A percentile compares a stretch with the other conserved stretches of the same genome.
Conservation (phyloP, 192 early-diverging fungal species). For the Coemansia sp. region DNA sequence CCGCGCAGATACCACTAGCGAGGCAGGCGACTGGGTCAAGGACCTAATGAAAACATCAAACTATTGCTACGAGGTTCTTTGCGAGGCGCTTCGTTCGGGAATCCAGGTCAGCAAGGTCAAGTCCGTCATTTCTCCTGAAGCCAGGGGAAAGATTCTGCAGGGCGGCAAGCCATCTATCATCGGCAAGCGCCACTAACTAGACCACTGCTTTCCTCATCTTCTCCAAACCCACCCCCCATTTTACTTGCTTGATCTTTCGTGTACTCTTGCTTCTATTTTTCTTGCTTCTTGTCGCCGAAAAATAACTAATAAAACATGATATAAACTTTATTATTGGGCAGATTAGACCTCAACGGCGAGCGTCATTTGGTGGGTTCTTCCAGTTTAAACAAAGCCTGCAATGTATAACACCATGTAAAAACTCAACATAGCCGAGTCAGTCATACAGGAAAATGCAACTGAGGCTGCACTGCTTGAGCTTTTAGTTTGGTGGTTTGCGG, state of each 20-base stretch:
- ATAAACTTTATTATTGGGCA: too few species aligned
- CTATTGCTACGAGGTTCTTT: constrained; percentile 52
- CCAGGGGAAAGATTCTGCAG: constrained; percentile 40
- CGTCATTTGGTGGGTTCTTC: too few species aligned
- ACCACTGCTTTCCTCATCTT: neutral
- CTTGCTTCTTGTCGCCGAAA: neutral
- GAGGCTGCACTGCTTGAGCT: neutral
- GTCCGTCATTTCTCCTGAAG: constrained; percentile 50
- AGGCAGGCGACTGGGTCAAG: constrained; percentile 48
- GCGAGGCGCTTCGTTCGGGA: constrained; percentile 49
- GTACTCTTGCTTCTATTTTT: neutral
- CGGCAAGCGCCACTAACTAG: constrained; percentile 33
- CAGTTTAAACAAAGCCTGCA: too few species aligned
- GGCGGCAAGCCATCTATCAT: constrained; percentile 44
- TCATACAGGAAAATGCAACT: neutral
- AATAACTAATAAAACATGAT: too few species aligned
- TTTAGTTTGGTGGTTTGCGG: neutral
- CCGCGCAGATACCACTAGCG: constrained; percentile 41
- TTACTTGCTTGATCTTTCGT: neutral
- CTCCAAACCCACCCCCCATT: neutral
- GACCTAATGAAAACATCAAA: constrained; percentile 50
- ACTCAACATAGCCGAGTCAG: neutral
- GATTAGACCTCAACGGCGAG: too few species aligned
- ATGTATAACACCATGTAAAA: too few species aligned
- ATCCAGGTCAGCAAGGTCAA: constrained; percentile 57